Percentiles rank a stretch among this genome's conserved stretches.
Conservation (phyloP, 768 basidiomycete species). For the Macrolepiota albuminosa region DNA sequence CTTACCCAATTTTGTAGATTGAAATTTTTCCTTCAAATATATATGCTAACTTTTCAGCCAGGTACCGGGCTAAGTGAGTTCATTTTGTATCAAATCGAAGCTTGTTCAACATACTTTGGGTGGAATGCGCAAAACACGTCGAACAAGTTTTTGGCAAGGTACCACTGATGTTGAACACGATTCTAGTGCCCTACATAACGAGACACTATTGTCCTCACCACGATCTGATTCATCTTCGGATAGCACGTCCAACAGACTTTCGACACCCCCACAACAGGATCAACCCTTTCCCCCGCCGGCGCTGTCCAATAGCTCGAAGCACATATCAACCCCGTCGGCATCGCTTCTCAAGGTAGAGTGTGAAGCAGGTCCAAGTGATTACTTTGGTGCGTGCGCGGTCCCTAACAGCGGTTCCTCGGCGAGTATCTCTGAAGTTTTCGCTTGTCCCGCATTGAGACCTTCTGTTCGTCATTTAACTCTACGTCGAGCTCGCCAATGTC, state of each 20-base stretch:
- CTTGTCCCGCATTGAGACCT: not conserved
- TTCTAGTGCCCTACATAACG: not conserved
- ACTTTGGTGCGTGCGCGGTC: constrained; percentile 5
- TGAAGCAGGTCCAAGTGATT: constrained; percentile 8
- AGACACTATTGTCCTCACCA: constrained; percentile 9
- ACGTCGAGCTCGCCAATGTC: constrained; percentile 21
- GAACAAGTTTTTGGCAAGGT: constrained; percentile 75
- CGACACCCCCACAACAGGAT: constrained; percentile 4
- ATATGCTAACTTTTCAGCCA: too few relatives aligned
- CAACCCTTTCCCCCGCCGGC: not conserved
- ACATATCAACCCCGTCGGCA: constrained; percentile 7
- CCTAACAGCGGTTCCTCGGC: not conserved
- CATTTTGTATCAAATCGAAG: too few relatives aligned
- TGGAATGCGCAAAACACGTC: constrained; percentile 47
- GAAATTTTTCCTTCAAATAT: too few relatives aligned
- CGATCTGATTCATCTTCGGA: not conserved
- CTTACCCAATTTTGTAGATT: too few relatives aligned
- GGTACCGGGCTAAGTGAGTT: too few relatives aligned
- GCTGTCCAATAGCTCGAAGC: not conserved
- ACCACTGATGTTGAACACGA: constrained; percentile 58
- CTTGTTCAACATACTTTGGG: constrained; percentile 28
- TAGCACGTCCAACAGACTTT: not conserved
- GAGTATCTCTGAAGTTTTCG: not conserved
- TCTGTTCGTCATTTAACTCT: not conserved
- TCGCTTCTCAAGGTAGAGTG: not conserved